Evolutionary conservation across 768 basidiomycete species (phyloP).

Genomic region (Macrolepiota albuminosa): DNA sequence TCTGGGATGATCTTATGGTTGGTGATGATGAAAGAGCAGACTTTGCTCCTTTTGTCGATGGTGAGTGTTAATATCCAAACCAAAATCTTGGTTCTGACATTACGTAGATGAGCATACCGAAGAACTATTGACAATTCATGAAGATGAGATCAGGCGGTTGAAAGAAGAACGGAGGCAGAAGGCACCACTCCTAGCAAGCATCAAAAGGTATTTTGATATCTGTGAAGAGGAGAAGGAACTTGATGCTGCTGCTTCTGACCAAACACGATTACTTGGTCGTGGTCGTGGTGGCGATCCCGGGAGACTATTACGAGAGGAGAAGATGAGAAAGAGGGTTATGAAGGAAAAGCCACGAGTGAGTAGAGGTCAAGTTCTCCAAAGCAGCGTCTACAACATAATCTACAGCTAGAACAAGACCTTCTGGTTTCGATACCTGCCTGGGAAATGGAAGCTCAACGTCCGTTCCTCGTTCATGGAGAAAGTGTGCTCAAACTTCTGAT

Average conservation of each 20-base stretch:
- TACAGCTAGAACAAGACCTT: conserved; percentile 85
- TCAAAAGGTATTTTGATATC: conserved; percentile 89
- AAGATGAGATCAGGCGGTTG: conserved; percentile 75
- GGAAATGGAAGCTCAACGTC: conserved; percentile 71
- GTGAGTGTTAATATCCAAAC: conserved; percentile 35
- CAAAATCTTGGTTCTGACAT: neutral
- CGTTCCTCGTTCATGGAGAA: conserved; percentile 83
- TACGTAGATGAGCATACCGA: conserved; percentile 79
- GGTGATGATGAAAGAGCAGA: conserved; percentile 78
- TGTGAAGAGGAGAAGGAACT: conserved; percentile 88
- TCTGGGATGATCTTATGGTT: conserved; percentile 87
- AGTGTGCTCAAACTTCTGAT: conserved; percentile 76
- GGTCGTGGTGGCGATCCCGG: conserved; percentile 86
- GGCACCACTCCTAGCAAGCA: conserved; percentile 64
- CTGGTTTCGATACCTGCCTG: conserved; percentile 73
- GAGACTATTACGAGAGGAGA: conserved; percentile 86
- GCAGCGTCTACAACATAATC: neutral
- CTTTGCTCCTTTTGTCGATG: conserved; percentile 80
- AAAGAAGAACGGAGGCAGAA: conserved; percentile 82
- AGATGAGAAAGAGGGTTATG: conserved; percentile 91
- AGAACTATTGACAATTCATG: conserved; percentile 80
- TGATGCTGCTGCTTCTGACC: conserved; percentile 74
- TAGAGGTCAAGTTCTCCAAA: conserved; percentile 4
- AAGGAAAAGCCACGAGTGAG: conserved; percentile 91
- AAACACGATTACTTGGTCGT: conserved; percentile 74